Evolutionary conservation across 2,329 filamentous ascomycete species (phyloP).

Genomic region (Alternaria conjuncta): DNA sequence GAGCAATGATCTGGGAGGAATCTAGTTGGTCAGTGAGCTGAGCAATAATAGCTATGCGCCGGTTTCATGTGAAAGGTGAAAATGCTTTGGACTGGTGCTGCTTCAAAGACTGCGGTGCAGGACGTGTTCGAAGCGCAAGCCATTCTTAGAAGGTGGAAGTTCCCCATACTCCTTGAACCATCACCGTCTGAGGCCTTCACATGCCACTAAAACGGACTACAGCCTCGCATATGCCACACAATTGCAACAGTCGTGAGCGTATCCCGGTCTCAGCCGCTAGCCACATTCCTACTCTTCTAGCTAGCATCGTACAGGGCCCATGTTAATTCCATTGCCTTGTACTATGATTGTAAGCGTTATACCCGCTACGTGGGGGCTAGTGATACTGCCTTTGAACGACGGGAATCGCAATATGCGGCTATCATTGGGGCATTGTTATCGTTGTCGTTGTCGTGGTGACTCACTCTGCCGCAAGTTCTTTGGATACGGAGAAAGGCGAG

Average conservation of each 20-base stretch:
- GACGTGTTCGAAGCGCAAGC: not conserved
- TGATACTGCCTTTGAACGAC: not conserved
- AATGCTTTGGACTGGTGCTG: not conserved
- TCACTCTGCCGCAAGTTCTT: not conserved
- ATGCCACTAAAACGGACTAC: not conserved
- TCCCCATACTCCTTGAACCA: not conserved
- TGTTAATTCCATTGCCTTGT: not conserved
- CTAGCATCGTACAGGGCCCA: not conserved
- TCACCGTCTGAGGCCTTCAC: not conserved
- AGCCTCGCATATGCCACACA: not conserved
- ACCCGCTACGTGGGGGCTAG: not conserved
- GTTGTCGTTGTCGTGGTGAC: not conserved
- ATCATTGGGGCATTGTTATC: not conserved
- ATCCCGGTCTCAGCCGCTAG: not conserved
- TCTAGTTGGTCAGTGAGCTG: not conserved
- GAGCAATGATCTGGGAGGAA: not conserved
- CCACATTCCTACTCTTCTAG: not conserved
- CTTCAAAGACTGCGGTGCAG: not conserved
- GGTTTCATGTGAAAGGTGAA: not conserved
- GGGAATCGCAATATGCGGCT: not conserved
- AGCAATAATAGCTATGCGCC: not conserved
- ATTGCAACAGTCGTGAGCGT: not conserved
- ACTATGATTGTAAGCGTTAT: not conserved
- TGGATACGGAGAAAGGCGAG: not conserved
- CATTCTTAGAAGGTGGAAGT: not conserved